These are phyloP conservation scores for Orbilia quercus DNA, from an alignment of 2,329 filamentous ascomycete genomes.

Conservation along the genomic window DNA sequence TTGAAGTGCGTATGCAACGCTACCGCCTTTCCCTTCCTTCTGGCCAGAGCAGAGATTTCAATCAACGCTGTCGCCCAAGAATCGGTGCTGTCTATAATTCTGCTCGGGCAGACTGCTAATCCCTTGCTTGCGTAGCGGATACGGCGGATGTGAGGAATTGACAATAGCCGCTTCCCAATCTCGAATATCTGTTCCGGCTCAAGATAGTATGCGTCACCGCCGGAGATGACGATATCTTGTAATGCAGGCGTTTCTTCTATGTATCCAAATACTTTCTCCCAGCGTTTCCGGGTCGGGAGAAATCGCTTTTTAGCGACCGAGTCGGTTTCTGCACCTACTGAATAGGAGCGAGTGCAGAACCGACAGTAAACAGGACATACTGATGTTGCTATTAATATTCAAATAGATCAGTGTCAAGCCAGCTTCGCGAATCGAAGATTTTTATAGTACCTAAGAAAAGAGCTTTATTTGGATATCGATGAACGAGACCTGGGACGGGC, in stretches of 20 bases:
- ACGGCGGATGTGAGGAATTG: conserved; percentile 70
- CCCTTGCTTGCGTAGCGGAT: conserved; percentile 74
- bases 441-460: conserved; percentile 69
- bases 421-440: conserved; percentile 9
- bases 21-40: conserved; percentile 69
- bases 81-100: conserved; percentile 69
- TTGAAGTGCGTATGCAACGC: conserved; percentile 76
- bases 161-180: conserved; percentile 70
- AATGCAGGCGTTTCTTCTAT: conserved; percentile 68
- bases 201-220: conserved; percentile 72
- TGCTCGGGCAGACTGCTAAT: conserved; percentile 70
- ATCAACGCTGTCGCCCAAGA: conserved; percentile 69
- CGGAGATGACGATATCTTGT: conserved; percentile 72
- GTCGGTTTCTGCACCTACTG: conserved; percentile 69
- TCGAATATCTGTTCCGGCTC: conserved; percentile 67
- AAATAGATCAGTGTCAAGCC: conserved; percentile 1
- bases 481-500: conserved; percentile 70
- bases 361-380: conserved; percentile 73
- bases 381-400: conserved; percentile 66
- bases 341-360: conserved; percentile 73
- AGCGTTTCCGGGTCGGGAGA: conserved; percentile 65
- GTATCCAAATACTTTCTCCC: conserved; percentile 70
- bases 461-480: conserved; percentile 74
- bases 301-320: conserved; percentile 66
- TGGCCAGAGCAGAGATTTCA: conserved; percentile 67